Evolutionary conservation across 2,329 filamentous ascomycete species (phyloP).

Genomic region (Saccharata proteae): DNA sequence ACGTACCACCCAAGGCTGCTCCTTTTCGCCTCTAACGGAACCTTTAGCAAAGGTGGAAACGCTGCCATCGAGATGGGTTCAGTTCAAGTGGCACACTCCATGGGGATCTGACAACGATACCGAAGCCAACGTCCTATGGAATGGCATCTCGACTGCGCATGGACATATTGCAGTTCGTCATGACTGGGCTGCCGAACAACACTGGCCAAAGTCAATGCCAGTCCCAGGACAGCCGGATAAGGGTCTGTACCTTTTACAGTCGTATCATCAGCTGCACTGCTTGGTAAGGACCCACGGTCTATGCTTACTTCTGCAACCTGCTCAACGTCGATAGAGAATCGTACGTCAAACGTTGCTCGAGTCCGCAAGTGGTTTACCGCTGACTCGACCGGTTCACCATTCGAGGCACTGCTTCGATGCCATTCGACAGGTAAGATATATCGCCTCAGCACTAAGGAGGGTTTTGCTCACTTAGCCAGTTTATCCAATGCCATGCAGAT

Average conservation of each 20-base stretch:
- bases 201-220: slow-evolving; percentile 1
- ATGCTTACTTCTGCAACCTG: background rate
- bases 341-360: slow-evolving; percentile 1
- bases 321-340: background rate
- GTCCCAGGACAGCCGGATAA: background rate
- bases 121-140: slow-evolving; percentile 1
- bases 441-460: too few relatives aligned
- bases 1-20: too few relatives aligned
- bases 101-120: slow-evolving; percentile 4
- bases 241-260: slow-evolving; percentile 1
- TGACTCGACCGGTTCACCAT: slow-evolving; percentile 1
- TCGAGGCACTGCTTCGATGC: slow-evolving; percentile 1
- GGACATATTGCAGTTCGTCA: slow-evolving; percentile 1
- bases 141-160: slow-evolving; percentile 3
- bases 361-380: background rate
- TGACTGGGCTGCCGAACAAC: background rate
- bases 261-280: slow-evolving; percentile 4
- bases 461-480: slow-evolving; percentile 1
- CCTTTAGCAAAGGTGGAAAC: background rate
- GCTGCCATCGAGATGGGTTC: background rate
- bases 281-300: background rate
- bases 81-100: slow-evolving; percentile 1
- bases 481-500: slow-evolving; percentile 2
- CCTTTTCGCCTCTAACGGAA: too few relatives aligned
- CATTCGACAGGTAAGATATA: too few relatives aligned